These are phyloP conservation scores for Lagenidium giganteum DNA, from an alignment of 352 stramenopile species.

Conservation along the genomic window DNA sequence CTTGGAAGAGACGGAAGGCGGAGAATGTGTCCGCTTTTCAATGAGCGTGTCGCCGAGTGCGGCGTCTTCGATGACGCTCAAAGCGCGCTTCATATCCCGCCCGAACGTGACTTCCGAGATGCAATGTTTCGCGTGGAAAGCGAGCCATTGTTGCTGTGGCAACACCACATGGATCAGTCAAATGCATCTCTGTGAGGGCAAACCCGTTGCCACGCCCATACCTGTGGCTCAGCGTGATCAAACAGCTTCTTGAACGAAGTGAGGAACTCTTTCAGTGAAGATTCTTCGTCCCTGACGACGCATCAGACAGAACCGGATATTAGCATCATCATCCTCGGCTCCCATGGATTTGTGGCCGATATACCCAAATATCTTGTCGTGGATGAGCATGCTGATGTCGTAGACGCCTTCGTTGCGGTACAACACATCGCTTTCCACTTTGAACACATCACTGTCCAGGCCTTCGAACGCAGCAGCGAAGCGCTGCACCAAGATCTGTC, in stretches of 20 bases:
- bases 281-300: constrained; percentile 12
- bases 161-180: too few relatives aligned
- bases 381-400: constrained; percentile 37
- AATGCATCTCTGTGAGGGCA: too few relatives aligned
- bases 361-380: constrained; percentile 42
- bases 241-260: constrained; percentile 43
- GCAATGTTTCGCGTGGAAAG: constrained; percentile 31
- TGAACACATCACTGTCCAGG: constrained; percentile 58
- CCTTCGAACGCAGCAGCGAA: constrained; percentile 44
- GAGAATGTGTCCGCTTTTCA: too few relatives aligned
- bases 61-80: constrained; percentile 42
- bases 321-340: too few relatives aligned
- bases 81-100: constrained; percentile 62
- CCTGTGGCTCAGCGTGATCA: constrained; percentile 55
- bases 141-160: too few relatives aligned
- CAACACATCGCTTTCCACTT: constrained; percentile 62
- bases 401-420: constrained; percentile 50
- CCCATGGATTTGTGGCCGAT: too few relatives aligned
- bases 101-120: constrained; percentile 43
- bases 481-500: constrained; percentile 55
- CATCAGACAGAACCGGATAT: neutral
- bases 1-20: too few relatives aligned
- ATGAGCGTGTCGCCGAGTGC: constrained; percentile 49
- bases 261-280: constrained; percentile 40
- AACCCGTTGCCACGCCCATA: too few relatives aligned